phyloP scores from a whole-genome alignment of 257 asterid species.

The Cordia subcordata region DNA sequence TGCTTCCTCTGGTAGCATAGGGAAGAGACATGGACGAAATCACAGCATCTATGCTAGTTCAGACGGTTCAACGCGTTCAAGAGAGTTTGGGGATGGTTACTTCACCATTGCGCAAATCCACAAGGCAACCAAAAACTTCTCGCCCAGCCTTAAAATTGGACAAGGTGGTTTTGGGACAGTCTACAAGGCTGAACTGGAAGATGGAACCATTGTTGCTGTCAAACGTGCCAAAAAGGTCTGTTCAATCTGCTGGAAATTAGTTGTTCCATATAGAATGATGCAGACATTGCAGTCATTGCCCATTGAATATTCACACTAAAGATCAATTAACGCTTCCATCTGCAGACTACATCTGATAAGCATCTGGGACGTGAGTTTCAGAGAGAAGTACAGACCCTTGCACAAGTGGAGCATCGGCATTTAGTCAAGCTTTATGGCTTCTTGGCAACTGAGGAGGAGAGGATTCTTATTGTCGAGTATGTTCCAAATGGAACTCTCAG shows the following conservation, averaged over 20 bases:
- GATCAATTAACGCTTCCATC: neutral
- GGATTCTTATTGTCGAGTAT: slow-evolving; percentile 82
- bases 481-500: slow-evolving; percentile 89
- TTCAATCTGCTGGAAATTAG: neutral
- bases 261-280: neutral
- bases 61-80: slow-evolving; percentile 37
- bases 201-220: slow-evolving; percentile 82
- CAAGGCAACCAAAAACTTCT: slow-evolving; percentile 75
- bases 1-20: slow-evolving; percentile 44
- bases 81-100: slow-evolving; percentile 46
- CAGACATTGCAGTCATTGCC: neutral
- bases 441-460: slow-evolving; percentile 74
- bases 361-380: slow-evolving; percentile 66
- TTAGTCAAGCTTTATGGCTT: slow-evolving; percentile 77
- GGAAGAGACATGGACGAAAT: slow-evolving; percentile 37
- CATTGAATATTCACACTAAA: neutral
- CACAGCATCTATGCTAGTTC: slow-evolving; percentile 49
- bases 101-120: slow-evolving; percentile 66
- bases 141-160: slow-evolving; percentile 78
- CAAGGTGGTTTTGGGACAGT: slow-evolving; percentile 99
- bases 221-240: slow-evolving; percentile 90
- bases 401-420: slow-evolving; percentile 71
- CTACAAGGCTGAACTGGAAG: slow-evolving; percentile 64
- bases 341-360: slow-evolving; percentile 65
- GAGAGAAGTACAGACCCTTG: slow-evolving; percentile 75